Conservation (phyloP, 1,284 basidiomycete genomes). For the Marasmius tenuissimus region DNA sequence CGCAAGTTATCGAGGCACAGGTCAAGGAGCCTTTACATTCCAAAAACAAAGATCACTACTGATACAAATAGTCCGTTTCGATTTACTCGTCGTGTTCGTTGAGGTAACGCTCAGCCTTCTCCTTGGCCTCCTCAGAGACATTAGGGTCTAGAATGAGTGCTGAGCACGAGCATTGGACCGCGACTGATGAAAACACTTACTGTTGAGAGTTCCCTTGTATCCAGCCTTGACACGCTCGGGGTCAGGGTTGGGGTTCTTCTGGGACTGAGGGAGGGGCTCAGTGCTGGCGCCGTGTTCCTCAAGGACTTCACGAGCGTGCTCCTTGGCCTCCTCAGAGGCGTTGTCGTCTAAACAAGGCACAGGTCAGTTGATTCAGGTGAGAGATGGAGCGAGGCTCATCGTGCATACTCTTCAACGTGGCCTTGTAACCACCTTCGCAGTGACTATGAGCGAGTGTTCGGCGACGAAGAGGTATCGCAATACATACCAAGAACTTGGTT, state of each 20-base stretch:
- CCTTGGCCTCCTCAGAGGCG: background rate
- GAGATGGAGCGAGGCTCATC: no score
- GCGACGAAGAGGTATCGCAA: background rate
- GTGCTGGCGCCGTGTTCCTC: background rate
- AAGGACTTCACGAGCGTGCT: background rate
- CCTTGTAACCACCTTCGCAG: background rate
- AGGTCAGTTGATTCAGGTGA: no score
- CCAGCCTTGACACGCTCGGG: background rate
- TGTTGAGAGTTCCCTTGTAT: background rate
- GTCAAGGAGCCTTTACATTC: no score
- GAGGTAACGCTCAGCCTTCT: background rate
- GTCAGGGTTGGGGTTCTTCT: slow-evolving; percentile 1
- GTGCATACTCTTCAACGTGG: background rate
- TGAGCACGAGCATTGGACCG: background rate
- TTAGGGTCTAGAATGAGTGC: background rate
- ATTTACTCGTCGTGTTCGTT: background rate
- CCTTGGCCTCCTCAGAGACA: background rate
- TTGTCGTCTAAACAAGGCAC: background rate
- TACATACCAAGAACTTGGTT: background rate
- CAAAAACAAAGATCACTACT: background rate
- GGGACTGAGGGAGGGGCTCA: slow-evolving; percentile 7
- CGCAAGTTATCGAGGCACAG: no score
- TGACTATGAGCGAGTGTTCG: background rate
- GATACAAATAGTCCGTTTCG: background rate
- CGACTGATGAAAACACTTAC: background rate